Percentiles rank a stretch among this genome's conserved stretches.
phyloP scores from a whole-genome alignment of 2,329 filamentous ascomycete genomes.

The Colletotrichum sp. region DNA sequence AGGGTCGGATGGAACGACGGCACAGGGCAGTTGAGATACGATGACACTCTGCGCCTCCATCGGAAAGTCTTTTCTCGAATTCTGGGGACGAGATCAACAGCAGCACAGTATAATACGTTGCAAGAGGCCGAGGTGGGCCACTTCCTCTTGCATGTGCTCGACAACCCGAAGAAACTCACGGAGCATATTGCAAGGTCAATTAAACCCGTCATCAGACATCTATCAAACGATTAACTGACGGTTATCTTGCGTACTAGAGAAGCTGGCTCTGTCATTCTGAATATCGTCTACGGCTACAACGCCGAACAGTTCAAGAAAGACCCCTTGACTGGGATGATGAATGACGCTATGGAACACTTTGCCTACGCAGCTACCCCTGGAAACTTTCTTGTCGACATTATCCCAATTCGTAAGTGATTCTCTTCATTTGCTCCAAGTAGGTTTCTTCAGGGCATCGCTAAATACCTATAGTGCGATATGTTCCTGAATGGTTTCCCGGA shows the following conservation, averaged over 20 bases:
- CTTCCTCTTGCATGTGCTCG: conserved; percentile 46
- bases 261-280: neutral
- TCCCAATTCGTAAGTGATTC: neutral
- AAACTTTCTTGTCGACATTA: conserved; percentile 8
- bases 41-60: conserved; percentile 40
- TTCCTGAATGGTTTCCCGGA: conserved; percentile 22
- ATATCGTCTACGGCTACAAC: neutral
- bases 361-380: neutral
- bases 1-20: conserved; percentile 40
- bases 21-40: conserved; percentile 38
- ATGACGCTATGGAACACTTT: neutral
- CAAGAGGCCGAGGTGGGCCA: conserved; percentile 48
- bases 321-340: neutral
- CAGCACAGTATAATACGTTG: conserved; percentile 41
- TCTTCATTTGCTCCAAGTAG: accelerated
- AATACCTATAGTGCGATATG: conserved; percentile 25
- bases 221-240: too few relatives aligned
- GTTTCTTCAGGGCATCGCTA: accelerated
- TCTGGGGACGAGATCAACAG: conserved; percentile 44
- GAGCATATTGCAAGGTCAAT: conserved; percentile 47
- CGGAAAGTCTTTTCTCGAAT: conserved; percentile 48
- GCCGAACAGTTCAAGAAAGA: neutral
- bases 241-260: too few relatives aligned
- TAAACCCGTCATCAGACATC: too few relatives aligned
- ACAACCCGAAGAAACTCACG: conserved; percentile 39